Conservation (phyloP, 2,329 filamentous ascomycete genomes). For the Xylaria sp. region DNA sequence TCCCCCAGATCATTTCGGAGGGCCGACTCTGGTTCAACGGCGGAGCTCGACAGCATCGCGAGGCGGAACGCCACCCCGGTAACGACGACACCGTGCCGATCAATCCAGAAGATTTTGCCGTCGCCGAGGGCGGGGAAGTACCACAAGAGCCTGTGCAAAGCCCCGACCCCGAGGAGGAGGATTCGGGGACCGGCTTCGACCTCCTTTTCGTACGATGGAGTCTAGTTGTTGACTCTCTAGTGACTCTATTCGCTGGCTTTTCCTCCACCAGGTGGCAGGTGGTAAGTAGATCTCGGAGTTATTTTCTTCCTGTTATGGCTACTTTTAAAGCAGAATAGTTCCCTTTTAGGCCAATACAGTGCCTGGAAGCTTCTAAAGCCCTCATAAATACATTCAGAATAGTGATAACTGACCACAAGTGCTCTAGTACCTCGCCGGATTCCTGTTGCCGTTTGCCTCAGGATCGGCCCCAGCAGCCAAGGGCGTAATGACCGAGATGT, state of each 20-base stretch:
- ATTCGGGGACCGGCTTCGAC: slow-evolving; percentile 63
- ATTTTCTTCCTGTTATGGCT: no score
- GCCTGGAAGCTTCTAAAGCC: no score
- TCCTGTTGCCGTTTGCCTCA: slow-evolving; percentile 73
- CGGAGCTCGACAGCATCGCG: slow-evolving; percentile 8
- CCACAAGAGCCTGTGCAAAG: slow-evolving; percentile 44
- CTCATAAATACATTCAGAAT: no score
- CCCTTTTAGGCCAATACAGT: no score
- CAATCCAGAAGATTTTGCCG: slow-evolving; percentile 44
- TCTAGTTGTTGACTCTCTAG: slow-evolving; percentile 70
- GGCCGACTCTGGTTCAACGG: slow-evolving; percentile 56
- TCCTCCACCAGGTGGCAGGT: slow-evolving; percentile 74
- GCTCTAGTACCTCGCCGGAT: slow-evolving; percentile 73
- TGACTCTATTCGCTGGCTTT: slow-evolving; percentile 72
- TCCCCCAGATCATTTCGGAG: slow-evolving; percentile 62
- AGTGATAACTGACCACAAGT: no score
- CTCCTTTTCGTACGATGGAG: slow-evolving; percentile 74
- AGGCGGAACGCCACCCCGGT: not conserved
- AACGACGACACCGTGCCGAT: slow-evolving; percentile 36
- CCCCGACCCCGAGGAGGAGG: slow-evolving; percentile 46
- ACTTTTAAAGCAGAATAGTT: no score
- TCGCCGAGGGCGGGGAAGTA: slow-evolving; percentile 42
- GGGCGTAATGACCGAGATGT: slow-evolving; percentile 79
- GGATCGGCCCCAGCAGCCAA: slow-evolving; percentile 77
- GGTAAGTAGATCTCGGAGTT: no score